Evolutionary conservation across 192 early-diverging fungal genomes (phyloP), one percentile per base, ranked within the genome.

Genomic region (Gigaspora rosea): DNA sequence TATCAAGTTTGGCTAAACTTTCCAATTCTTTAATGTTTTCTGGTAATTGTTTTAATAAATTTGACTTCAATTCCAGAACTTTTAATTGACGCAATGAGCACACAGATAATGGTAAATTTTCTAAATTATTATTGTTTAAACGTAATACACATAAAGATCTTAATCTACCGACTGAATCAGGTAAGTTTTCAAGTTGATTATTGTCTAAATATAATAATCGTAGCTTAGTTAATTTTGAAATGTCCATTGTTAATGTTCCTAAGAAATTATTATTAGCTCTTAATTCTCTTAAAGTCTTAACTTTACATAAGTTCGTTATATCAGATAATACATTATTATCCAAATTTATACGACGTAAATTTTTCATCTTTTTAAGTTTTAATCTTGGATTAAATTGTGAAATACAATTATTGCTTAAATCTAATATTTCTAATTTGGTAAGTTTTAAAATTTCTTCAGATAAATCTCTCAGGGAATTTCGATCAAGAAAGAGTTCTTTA

Each of bases 1-100:
- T 66, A 72, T 89, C 88, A 2, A 89, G 73, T 68, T 88, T 86
- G 1, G 82, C 76, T 36, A 88, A 78, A 72, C 82, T 84, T 36
- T 84, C 83, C 71, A 84, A 74, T 52, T 84, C 83, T 67, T 81
- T 81, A 77, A 78, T 77, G 13, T 79, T 81, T 27, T 84, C 83
- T 2, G 83, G 83, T 46, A 84, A 59, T 50, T 64, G 68, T 41
- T 75, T 81, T 51, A 84, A 71, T 58, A 84, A 35, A 50, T 84
- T 84, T 3, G 80, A 79, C 27, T 79, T 75, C 48, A 84, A 50
- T 41, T 80, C 83, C 48, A 84, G 51, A 6, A 84, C 80, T 56
- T 84, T 80, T 41, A 84, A 52, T 4, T 80, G 81, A 20, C 78
- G 76, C 36, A 84, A 80, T 32, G 83, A 80, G 68, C 80, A 80